phyloP scores from a whole-genome alignment of 1,139 yeast species.

The Pichia sp. region DNA sequence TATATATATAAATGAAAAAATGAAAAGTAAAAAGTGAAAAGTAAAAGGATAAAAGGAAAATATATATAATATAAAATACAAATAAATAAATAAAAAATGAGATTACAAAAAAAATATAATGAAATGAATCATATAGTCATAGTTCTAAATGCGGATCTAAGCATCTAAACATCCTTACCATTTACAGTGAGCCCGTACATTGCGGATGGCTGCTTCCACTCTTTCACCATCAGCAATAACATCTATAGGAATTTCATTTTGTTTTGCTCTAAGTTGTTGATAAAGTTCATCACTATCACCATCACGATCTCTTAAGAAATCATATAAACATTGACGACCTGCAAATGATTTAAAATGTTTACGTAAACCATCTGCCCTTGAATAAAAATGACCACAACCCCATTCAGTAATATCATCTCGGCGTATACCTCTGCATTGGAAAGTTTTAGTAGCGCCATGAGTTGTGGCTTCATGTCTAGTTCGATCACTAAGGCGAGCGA shows the following conservation, averaged over 20 bases:
- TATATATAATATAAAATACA: too few species aligned
- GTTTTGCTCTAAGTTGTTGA: too few species aligned
- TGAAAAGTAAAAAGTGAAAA: not conserved
- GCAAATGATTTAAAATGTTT: slow-evolving; percentile 14
- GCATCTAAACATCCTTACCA: slow-evolving; percentile 9
- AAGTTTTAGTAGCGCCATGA: slow-evolving; percentile 6
- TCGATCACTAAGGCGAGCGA: slow-evolving; percentile 92
- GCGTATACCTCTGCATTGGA: slow-evolving; percentile 10
- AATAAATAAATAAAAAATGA: too few species aligned
- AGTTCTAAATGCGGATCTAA: not conserved
- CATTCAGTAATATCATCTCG: slow-evolving; percentile 7
- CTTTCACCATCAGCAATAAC: not conserved
- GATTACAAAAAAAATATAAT: too few species aligned
- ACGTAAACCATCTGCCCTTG: slow-evolving; percentile 14
- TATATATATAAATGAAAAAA: not conserved
- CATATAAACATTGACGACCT: slow-evolving; percentile 12
- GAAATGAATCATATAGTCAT: not conserved
- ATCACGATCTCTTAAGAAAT: slow-evolving; percentile 6
- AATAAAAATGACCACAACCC: slow-evolving; percentile 15
- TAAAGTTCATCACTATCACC: slow-evolving; percentile 7
- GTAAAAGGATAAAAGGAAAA: not conserved
- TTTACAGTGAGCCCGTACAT: slow-evolving; percentile 13
- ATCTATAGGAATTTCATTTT: too few species aligned
- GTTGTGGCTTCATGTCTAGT: slow-evolving; percentile 74
- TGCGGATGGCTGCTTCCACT: slow-evolving; percentile 12